Evolutionary conservation across 2,329 filamentous ascomycete genomes (phyloP).

Genomic region (Aspergillus felis): DNA sequence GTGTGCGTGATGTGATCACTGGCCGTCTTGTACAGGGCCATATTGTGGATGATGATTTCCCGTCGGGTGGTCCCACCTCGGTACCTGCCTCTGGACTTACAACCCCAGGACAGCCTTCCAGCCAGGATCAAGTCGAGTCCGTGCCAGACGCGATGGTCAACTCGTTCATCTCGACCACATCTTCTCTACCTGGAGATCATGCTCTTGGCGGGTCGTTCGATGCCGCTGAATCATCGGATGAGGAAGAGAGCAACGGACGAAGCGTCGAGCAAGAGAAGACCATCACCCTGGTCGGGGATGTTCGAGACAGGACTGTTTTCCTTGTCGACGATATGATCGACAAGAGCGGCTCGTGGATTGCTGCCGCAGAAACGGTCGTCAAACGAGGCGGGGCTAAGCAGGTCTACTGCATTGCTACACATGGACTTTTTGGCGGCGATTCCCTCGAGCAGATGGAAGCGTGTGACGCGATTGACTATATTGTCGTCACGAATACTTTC

Average conservation of each 20-base stretch:
- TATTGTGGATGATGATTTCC: conserved; percentile 89
- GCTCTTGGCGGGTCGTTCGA: conserved; percentile 81
- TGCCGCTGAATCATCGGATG: conserved; percentile 84
- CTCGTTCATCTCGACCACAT: conserved; percentile 73
- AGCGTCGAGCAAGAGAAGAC: conserved; percentile 83
- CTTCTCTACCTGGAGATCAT: conserved; percentile 65
- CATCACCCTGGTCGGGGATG: conserved; percentile 95
- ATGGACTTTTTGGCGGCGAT: conserved; percentile 88
- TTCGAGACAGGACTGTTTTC: conserved; percentile 81
- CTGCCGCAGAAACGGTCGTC: conserved; percentile 91
- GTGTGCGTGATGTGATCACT: conserved; percentile 84
- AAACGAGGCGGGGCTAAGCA: conserved; percentile 88
- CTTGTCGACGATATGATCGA: conserved; percentile 99
- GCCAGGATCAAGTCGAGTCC: conserved; percentile 46
- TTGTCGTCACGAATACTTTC: conserved; percentile 96
- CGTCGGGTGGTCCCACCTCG: conserved; percentile 64
- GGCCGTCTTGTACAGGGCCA: conserved; percentile 89
- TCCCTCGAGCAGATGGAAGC: conserved; percentile 84
- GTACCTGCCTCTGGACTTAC: conserved; percentile 60
- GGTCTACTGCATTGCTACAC: conserved; percentile 96
- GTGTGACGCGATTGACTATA: conserved; percentile 88
- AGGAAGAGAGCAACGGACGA: conserved; percentile 55
- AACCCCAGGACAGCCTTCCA: conserved; percentile 45
- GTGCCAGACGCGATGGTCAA: conserved; percentile 85
- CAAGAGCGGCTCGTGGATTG: conserved; percentile 94